Evolutionary conservation across 2,329 filamentous ascomycete species (phyloP), one percentile per base, ranked within the genome.

Genomic region (Ceratocystis colombiana): DNA sequence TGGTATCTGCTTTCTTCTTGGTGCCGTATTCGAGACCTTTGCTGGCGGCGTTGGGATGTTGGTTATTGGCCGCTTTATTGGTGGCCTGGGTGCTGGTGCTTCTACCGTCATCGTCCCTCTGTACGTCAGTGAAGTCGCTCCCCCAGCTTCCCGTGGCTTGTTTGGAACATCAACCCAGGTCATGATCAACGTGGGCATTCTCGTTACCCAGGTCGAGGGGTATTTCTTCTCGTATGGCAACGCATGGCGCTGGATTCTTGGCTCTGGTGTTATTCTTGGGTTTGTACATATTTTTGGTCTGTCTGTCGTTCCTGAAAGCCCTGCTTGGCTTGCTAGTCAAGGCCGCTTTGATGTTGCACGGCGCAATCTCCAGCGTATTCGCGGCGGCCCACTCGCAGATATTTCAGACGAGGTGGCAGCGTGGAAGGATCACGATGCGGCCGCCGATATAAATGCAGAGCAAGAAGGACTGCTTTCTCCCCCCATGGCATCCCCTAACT

Each of bases 101-200:
- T 85, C 91, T 1, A 93, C 94, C 2, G 94, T 99, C 22, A 89
- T 96, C 45, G 91, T 95, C 2, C 94, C 94, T 0, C 84, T 99
- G 22, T 99, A 96, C 78, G 90, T 99, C 71, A 92, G 90, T 59
- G 94, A 99, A 75, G 83, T 96, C 30, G 87, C 92, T 0, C 94
- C 93, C 3, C 84, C 84, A 0, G 77, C 80, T 17, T 83, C 87
- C 70, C 84, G 86, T 65, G 92, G 91, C 4, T 84, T 96, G 69
- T 97, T 96, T 72, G 85, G 85, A 12, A 81, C 84, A 66, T 88
- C 95, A 76, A 97, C 94, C 0, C 93, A 99, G 74, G 86, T 97
- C 72, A 92, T 91, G 76, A 92, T 92, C 78, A 97, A 97, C 72
- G 78, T 92, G 28, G 94, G 94, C 66, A 96, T 99, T 64, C 77